Base-by-base conservation (phyloP, 768 basidiomycete species). In the Favolaschia claudopus region DNA sequence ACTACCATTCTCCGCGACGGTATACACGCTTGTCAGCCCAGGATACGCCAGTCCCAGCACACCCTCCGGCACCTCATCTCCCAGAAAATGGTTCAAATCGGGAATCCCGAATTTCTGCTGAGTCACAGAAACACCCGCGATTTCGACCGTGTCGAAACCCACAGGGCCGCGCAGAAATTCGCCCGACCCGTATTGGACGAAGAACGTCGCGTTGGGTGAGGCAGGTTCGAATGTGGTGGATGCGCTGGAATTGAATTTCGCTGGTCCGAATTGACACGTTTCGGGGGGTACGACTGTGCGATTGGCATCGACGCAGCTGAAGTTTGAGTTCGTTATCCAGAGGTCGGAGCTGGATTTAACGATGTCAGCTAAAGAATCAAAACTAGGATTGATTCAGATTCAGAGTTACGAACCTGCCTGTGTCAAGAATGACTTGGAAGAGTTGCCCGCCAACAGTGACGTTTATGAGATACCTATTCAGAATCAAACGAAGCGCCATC, bases 31-130 rank as follows among this genome's bases (percentile, higher is more conserved):
- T 6, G 67, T 69, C 31, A 65, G 47, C 12, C 29, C 46, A 7
- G 65, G 60, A 22, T 47, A 69, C 7, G 63, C 65, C 17, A 69
- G 63, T 13, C 67, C 51, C 37, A 52, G 31, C n/a, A 60, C 43
- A 49, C 56, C 58, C 29, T 36, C 50, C 14, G 42, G 38, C 31
- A 38, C 37, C 2, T 51, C 58, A 27, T 60, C 58, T 1, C 58
- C 58, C 3, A 59, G 40, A 33, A 59, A 51, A 5, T 48, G 55
- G 17, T 56, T 57, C 3, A 33, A 38, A 19, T 37, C 58, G 4
- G 61, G 59, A 7, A 69, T 27, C 13, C 64, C 65, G 31, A 69
- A 39, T 42, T 67, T 63, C 44, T 69, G 67, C n/a, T 49, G 19
- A 9, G 34, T 28, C 4, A 69, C 66, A 7, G 52, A 32, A 24